Conservation (phyloP, 176 grass and related monocot genomes). For the Oryza brachyantha region DNA sequence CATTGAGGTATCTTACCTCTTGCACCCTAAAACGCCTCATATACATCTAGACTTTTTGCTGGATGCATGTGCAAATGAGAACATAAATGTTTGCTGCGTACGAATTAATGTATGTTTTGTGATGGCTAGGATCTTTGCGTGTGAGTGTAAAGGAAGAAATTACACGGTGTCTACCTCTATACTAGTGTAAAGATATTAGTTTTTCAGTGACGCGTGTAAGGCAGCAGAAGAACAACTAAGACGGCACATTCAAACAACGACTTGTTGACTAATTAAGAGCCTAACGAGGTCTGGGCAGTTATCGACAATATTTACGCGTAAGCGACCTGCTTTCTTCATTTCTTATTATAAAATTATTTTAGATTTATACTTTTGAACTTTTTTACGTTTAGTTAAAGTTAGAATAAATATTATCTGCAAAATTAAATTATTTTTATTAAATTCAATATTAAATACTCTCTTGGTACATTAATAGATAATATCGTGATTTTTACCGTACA, state of each 20-base stretch:
- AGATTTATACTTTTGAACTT: too few relatives aligned
- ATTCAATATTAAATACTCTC: too few relatives aligned
- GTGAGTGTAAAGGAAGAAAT: slow-evolving; percentile 23
- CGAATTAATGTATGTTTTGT: background rate
- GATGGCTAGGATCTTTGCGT: background rate
- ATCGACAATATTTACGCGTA: background rate
- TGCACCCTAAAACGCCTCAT: too few relatives aligned
- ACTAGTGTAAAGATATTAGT: background rate
- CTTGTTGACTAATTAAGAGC: background rate
- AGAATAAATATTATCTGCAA: too few relatives aligned
- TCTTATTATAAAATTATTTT: too few relatives aligned
- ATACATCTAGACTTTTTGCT: too few relatives aligned
- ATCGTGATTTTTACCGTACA: too few relatives aligned
- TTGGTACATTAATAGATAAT: too few relatives aligned
- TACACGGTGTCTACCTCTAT: slow-evolving; percentile 9
- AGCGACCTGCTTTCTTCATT: too few relatives aligned
- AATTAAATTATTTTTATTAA: too few relatives aligned
- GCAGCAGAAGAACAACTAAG: background rate
- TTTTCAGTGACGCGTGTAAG: slow-evolving; percentile 10
- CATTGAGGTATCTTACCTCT: too few relatives aligned
- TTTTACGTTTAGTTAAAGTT: too few relatives aligned
- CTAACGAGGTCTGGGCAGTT: background rate
- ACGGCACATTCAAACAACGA: slow-evolving; percentile 2
- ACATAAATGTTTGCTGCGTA: background rate
- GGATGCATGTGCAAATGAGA: background rate